Percentiles rank a stretch among this genome's conserved stretches.
Conservation (phyloP, 129 eudicot genomes). For the Centrapalus pauciflorus region DNA sequence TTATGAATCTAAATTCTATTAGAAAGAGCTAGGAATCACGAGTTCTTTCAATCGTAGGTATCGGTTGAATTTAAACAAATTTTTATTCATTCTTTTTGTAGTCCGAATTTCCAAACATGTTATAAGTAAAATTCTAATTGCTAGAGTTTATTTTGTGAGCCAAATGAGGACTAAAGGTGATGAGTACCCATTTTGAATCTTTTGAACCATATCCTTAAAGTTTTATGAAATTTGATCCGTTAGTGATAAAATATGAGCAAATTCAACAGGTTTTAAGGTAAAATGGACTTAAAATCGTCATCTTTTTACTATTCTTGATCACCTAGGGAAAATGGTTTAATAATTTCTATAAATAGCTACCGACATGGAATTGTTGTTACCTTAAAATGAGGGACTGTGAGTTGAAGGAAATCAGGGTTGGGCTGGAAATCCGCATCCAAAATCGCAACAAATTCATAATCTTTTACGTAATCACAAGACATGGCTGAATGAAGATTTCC, state of each 20-base stretch:
- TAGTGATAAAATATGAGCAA: not conserved
- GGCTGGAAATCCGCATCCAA: conserved; percentile 95
- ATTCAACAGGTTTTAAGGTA: not conserved
- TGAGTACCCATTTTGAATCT: not conserved
- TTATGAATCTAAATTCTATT: no score
- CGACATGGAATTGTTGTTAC: conserved; percentile 30
- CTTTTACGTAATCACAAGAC: conserved; percentile 88
- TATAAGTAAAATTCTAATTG: no score
- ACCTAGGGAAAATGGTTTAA: not conserved
- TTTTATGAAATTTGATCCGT: not conserved
- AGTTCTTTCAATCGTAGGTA: no score
- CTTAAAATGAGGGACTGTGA: conserved; percentile 75
- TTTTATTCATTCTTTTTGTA: no score
- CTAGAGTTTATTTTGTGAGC: no score
- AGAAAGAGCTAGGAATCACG: no score
- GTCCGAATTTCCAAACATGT: no score
- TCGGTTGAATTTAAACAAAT: no score
- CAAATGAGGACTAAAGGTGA: no score
- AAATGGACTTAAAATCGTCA: not conserved
- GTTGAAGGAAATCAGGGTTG: conserved; percentile 66
- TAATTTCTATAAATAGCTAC: not conserved
- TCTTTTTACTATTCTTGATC: not conserved
- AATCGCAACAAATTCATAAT: conserved; percentile 80
- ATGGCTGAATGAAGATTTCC: conserved; percentile 90
- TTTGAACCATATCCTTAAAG: no score